These are phyloP conservation scores for Yamadazyma pseudoaaseri DNA, from an alignment of 1,139 yeast species.

Conservation along the genomic window DNA sequence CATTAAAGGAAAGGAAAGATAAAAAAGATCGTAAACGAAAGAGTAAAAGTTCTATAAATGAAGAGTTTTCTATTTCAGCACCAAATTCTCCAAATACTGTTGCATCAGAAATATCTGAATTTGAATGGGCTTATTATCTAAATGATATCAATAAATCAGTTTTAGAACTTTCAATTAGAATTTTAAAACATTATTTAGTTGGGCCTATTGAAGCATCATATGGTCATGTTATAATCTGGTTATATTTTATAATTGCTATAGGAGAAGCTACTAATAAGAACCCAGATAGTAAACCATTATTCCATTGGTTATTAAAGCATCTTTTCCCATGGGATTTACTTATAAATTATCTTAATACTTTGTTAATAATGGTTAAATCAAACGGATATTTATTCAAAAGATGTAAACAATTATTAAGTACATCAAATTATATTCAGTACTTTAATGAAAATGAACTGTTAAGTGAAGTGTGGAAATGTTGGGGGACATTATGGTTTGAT, in stretches of 20 bases:
- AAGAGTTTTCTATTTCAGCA: conserved; percentile 9
- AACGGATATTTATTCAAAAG: conserved; percentile 25
- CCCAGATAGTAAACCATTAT: conserved; percentile 49
- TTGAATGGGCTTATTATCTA: conserved; percentile 60
- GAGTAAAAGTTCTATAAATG: conserved; percentile 26
- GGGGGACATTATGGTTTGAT: conserved; percentile 85
- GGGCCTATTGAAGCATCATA: conserved; percentile 73
- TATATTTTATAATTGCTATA: conserved; percentile 62
- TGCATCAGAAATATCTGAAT: conserved; percentile 45
- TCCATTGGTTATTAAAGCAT: conserved; percentile 52
- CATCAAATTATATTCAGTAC: conserved; percentile 30
- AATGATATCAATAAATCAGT: conserved; percentile 62
- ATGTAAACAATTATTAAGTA: conserved; percentile 28
- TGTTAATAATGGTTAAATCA: conserved; percentile 34
- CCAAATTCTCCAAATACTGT: conserved; percentile 25
- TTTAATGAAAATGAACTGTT: conserved; percentile 60
- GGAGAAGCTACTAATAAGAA: conserved; percentile 53
- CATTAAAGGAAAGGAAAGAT: conserved; percentile 66
- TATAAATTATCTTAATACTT: conserved; percentile 58
- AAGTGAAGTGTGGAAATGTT: conserved; percentile 79
- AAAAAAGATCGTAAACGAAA: conserved; percentile 66
- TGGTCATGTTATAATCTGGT: conserved; percentile 70
- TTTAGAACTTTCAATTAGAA: conserved; percentile 62
- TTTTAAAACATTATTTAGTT: conserved; percentile 59
- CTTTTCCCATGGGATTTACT: conserved; percentile 69